Base-by-base conservation (phyloP, 352 stramenopile species). In the Pythium phragmiticola region DNA sequence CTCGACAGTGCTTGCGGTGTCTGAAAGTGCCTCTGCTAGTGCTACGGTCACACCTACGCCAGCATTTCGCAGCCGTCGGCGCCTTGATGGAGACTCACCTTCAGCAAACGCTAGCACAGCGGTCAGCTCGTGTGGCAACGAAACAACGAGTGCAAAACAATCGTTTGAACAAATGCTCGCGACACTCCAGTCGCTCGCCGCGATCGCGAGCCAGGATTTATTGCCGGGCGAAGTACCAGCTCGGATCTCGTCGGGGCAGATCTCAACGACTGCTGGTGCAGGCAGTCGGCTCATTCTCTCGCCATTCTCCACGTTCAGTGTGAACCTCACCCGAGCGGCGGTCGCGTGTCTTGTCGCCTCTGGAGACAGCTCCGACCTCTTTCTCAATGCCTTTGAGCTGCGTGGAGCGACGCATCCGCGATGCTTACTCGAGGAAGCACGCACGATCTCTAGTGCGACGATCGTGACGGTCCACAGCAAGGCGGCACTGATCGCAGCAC, bases 401-500 rank as follows among this genome's bases (percentile, higher is more conserved):
- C 30, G 23, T 2, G 65, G 48, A 4, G 65, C 66, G 21, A 64
- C 74, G 11, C 84, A 90, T 30, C 74, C 84, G 2, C 33, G 33
- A 4, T 89, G 72, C 21, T 74, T 73, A 16, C 72, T 90, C 1
- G 64, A 75, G 16, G 67, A 74, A 0, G 76, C 76, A 6, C 68
- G 64, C 16, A 59, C 70, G 17, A 68, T 93, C 34, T 88, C 80
- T 4, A 50, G 60, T 8, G 60, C 77, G 19, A 81, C 69, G 0
- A 49, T 88, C 7, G 73, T 90, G 5, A 78, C 74, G 0, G 72
- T 82, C 13, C 78, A 89, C 47, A 78, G 72, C 1, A 72, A 74
- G 55, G 33, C 62, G 3, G 69, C 76, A 2, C 42, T 87, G 2
- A 48, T 77, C 0, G 56, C 55, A 0, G 67, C 60, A 11, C 57